Base-by-base conservation (phyloP, 2,329 filamentous ascomycete genomes). In the Penicillium corylophilum region DNA sequence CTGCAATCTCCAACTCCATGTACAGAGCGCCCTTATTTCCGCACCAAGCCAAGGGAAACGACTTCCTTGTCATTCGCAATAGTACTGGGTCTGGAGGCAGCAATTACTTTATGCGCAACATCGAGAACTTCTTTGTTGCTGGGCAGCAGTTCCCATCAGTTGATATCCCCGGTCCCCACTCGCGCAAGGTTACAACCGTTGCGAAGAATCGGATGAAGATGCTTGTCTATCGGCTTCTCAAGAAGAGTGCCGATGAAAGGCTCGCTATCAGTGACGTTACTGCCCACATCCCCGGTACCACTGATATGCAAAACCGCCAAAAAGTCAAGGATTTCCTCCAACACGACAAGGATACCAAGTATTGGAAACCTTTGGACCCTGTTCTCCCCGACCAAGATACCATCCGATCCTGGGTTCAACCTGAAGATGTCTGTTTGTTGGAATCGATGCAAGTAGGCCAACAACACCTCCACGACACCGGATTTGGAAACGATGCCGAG, bases 401-500 rank as follows among this genome's bases (percentile, higher is more conserved):
- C 2, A 87, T 97, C 55, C 87, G 93, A 36, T 80, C 84, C 22
- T 91, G 95, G 86, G 91, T 99, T 61, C 93, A 92, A 59, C 93
- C 94, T 0, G 94, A 99, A 71, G 93, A 97, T 65, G 89, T 97
- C 1, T 97, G 91, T 71, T 74, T 96, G 40, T 84, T 97, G 26
- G 93, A 99, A 68, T 89, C 93, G 0, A 99, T 97, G 93, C 91
- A 97, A 70, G 88, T 96, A 35, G 94, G 94, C 40, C 86, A 90
- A 57, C 91, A 95, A 67, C 88, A 95, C 69, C 83, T 99, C 26
- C 85, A 89, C 57, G 94, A 97, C 71, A 89, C 94, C 18, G 94
- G 94, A 9, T 95, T 93, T 69, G 89, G 89, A 54, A 78, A 79
- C 38, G 79, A 80, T 56, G 76, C 83, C 76, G 86, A 88, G 23